These are phyloP conservation scores for Pseudognaphalium luteoalbum DNA, from an alignment of 129 eudicot species.

Conservation along the genomic window DNA sequence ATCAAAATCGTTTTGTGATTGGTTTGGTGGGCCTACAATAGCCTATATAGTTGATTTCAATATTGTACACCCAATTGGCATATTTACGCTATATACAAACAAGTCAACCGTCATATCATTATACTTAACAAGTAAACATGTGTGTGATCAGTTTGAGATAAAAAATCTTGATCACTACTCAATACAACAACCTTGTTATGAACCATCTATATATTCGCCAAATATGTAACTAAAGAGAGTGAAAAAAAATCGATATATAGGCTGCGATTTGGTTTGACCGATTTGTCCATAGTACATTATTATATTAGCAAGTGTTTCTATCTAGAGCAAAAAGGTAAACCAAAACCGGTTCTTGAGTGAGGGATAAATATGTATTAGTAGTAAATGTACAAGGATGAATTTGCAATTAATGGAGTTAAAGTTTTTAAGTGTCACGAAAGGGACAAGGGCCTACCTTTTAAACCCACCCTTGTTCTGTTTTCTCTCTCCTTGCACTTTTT, in stretches of 20 bases:
- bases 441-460: constrained; percentile 68
- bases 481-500: constrained; percentile 42
- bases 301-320: neutral
- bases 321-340: neutral
- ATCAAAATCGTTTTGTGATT: too few relatives aligned
- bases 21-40: neutral
- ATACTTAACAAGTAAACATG: too few relatives aligned
- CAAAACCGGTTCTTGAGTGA: neutral
- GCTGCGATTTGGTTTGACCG: too few relatives aligned
- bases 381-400: constrained; percentile 11
- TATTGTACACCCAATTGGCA: too few relatives aligned
- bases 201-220: neutral
- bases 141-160: neutral
- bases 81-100: too few relatives aligned
- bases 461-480: constrained; percentile 20
- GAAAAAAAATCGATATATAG: neutral
- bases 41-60: neutral
- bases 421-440: constrained; percentile 47
- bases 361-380: neutral
- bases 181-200: too few relatives aligned
- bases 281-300: neutral
- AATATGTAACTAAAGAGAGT: neutral
- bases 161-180: neutral
- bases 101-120: too few relatives aligned
- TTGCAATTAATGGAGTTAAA: constrained; percentile 16